Percentiles rank a stretch among this genome's conserved stretches.
These are phyloP conservation scores for Monosporozyma servazzii DNA, from an alignment of 805 yeast species.

Conservation along the genomic window DNA sequence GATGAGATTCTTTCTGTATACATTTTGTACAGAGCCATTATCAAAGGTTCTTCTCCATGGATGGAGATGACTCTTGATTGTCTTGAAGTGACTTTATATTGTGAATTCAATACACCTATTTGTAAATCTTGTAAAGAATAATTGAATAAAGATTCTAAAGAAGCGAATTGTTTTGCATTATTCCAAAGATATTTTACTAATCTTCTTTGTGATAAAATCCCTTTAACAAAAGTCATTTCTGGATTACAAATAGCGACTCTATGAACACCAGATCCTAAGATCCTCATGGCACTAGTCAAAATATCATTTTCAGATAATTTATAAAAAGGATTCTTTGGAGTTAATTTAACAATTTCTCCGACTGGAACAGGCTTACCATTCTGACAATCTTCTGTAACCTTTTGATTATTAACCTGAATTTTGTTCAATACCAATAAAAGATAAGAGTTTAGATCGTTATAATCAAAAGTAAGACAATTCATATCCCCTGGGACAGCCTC, in stretches of 20 bases:
- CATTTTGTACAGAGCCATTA: slow-evolving; percentile 83
- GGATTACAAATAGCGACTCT: slow-evolving; percentile 71
- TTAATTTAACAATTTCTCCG: slow-evolving; percentile 70
- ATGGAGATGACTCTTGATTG: slow-evolving; percentile 62
- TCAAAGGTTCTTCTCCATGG: slow-evolving; percentile 75
- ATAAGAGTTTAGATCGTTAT: slow-evolving; percentile 82
- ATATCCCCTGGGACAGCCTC: slow-evolving; percentile 44
- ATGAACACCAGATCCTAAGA: slow-evolving; percentile 92
- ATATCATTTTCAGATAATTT: slow-evolving; percentile 64
- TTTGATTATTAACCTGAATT: slow-evolving; percentile 32
- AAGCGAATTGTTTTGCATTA: slow-evolving; percentile 77
- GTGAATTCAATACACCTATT: slow-evolving; percentile 51
- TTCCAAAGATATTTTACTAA: slow-evolving; percentile 82
- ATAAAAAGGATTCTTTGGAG: slow-evolving; percentile 82
- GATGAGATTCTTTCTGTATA: slow-evolving; percentile 77
- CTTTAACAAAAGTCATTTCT: slow-evolving; percentile 51
- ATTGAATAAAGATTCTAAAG: slow-evolving; percentile 65
- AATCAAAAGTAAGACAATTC: slow-evolving; percentile 80
- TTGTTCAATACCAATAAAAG: slow-evolving; percentile 76
- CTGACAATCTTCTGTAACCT: slow-evolving; percentile 50
- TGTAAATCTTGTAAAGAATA: slow-evolving; percentile 60
- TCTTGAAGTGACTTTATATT: slow-evolving; percentile 30
- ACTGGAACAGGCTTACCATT: slow-evolving; percentile 88
- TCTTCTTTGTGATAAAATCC: slow-evolving; percentile 86
- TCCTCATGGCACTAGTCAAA: slow-evolving; percentile 67